Evolutionary conservation across 257 asterid genomes (phyloP), one percentile per base, ranked within the genome.

Genomic region (Solanum chmielewskii): DNA sequence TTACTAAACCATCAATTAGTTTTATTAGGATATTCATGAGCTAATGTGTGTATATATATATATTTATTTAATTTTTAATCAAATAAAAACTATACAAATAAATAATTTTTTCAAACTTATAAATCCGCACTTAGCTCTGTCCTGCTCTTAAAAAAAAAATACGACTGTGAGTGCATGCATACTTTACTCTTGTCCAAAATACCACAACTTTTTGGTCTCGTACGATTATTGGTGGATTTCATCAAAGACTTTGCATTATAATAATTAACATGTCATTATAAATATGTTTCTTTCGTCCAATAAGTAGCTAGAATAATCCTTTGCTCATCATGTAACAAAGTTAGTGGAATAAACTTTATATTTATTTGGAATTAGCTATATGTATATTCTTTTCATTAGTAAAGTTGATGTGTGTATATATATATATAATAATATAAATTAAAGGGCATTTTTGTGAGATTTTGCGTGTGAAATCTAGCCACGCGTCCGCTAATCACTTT

Each of bases 381-480:
- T 16, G 62, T 52, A 23, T 23, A 64, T 35, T 85, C 90, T 93
- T 88, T 88, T 77, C 25, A 66, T 66, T 66, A 37, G 85, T 90
- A 92, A 90, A 92, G 94, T 68, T 83, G 47, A 73, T 56, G 11
- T 0, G 1, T 33, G 1, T 33, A 0, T 33, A 33, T 33, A 33
- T 33, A 33, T 3, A 33, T 33, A 33, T 3, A 49, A 41, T 16
- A 52, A 52, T 52, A 78, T 35, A n/a, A 35, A 70, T 27, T 69
- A 86, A 87, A 52, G 25, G 59, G 15, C 16, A 9, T 27, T 20
- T 25, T 66, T 20, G 9, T 35, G 66, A 87, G 87, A 59, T 83
- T 87, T 86, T 45, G 88, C 87, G 91, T 91, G 88, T 88, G 83
- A 33, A 56, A 88, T 37, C 52, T 66, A 85, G 86, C 89, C 95